These are phyloP conservation scores for Tetraselmis striata DNA, from an alignment of 139 green algal species.

Conservation along the genomic window DNA sequence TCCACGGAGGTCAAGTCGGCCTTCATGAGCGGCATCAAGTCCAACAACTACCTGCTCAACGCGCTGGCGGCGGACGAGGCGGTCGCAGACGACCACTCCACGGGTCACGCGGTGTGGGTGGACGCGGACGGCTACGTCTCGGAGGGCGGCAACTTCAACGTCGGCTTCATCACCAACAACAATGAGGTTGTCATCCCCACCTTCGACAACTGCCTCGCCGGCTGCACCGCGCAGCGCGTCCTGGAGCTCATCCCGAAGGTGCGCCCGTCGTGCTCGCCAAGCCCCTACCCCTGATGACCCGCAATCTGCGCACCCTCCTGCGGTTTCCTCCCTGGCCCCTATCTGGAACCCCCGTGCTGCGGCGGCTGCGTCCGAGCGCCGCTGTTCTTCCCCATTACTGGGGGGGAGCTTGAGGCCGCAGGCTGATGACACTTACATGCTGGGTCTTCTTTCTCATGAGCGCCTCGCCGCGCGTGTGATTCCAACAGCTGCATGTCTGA, in stretches of 20 bases:
- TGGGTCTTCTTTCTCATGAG: background rate
- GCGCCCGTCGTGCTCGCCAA: too few species aligned
- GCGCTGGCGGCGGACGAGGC: conserved; percentile 27
- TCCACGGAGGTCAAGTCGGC: conserved; percentile 35
- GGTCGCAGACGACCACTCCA: background rate
- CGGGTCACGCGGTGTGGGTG: conserved; percentile 63
- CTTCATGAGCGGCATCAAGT: conserved; percentile 50
- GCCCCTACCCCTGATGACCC: too few species aligned
- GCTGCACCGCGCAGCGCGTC: conserved; percentile 52
- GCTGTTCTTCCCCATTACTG: too few species aligned
- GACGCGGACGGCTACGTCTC: conserved; percentile 60
- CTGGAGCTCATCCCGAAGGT: conserved; percentile 56
- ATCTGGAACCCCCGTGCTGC: too few species aligned
- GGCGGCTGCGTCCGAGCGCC: too few species aligned
- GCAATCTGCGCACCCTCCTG: too few species aligned
- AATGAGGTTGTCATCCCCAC: conserved; percentile 41
- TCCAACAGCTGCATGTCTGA: background rate
- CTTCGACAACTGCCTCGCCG: conserved; percentile 35
- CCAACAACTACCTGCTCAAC: conserved; percentile 59
- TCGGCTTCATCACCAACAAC: conserved; percentile 62
- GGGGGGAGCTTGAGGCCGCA: too few species aligned
- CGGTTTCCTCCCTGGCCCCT: too few species aligned
- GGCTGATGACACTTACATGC: background rate
- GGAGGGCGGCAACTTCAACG: conserved; percentile 55
- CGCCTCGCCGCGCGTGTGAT: background rate